Evolutionary conservation across 2,329 filamentous ascomycete genomes (phyloP), one percentile per base, ranked within the genome.

Genomic region (Diaporthe nobilis): DNA sequence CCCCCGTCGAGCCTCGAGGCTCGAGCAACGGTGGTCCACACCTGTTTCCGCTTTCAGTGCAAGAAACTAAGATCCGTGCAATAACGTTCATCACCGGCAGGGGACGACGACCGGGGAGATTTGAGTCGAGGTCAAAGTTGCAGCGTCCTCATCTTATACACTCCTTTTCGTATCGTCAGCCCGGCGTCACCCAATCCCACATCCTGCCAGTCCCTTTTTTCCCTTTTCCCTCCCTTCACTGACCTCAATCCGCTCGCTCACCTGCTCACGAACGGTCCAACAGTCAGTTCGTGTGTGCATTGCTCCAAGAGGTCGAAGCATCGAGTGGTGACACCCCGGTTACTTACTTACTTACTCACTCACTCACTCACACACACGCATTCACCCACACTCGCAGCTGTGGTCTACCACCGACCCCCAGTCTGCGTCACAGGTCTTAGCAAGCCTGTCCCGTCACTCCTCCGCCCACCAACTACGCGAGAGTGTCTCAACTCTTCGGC

Each of bases 401-500:
- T 44, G 42, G 42, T 44, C 42, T 20, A 44, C 49, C 51, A 28
- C 49, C 51, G n/a, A 28, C 28, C 28, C 28, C 31, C n/a, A 44
- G 39, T 28, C 42, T 68, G 65, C 65, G 65, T 68, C 65, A 68
- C 65, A 68, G 34, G 65, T 55, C 65, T 68, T 20, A 42, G 34
- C 65, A 68, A 68, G 65, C 65, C 47, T 68, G 65, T 15, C 65
- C 65, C 65, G n/a, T 61, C 71, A 37, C 37, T 39, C 60, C 53
- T 60, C 61, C 47, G 17, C 71, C 47, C 71, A n/a, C 71, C 58
- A 49, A 65, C 67, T 73, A 70, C 61, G 74, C 74, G 74, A 71
- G 60, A 58, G 57, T 76, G 75, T 76, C 75, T 76, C 72, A 75
- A 75, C 57, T 57, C 22, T 28, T 74, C 72, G 49, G 57, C 72